A percentile compares a stretch with the other conserved stretches of the same genome.
Conservation (phyloP, 78 protist genomes). For the Polysphondylium violaceum region DNA sequence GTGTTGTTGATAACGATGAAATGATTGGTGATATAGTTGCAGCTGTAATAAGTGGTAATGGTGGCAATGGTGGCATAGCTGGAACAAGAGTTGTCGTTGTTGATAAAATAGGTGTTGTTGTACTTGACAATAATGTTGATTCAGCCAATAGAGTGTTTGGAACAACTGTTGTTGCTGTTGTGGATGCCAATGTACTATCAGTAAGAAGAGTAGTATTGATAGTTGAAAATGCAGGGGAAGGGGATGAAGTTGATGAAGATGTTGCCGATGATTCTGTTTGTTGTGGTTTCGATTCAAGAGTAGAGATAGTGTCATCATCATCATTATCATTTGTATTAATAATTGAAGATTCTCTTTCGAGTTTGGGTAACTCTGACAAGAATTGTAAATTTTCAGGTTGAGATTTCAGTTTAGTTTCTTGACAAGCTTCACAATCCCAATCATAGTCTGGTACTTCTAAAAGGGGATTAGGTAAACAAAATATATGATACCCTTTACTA, state of each 20-base stretch:
- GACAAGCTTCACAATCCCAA: constrained; percentile 47
- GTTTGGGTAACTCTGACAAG: constrained; percentile 28
- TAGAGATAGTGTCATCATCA: neutral
- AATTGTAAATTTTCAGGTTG: neutral
- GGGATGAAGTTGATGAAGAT: neutral
- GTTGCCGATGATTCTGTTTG: neutral
- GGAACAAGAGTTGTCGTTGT: neutral
- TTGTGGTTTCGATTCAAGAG: neutral
- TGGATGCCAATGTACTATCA: neutral
- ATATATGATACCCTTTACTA: constrained; percentile 33
- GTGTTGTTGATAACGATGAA: too few relatives aligned
- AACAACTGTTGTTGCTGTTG: neutral
- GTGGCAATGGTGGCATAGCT: neutral
- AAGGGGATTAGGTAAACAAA: constrained; percentile 40
- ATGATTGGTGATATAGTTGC: neutral
- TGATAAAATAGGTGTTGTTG: neutral
- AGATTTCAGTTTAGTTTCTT: neutral
- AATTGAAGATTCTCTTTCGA: constrained; percentile 6
- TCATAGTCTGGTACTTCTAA: constrained; percentile 17
- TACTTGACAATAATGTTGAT: neutral
- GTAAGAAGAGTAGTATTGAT: neutral
- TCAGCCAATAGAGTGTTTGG: neutral
- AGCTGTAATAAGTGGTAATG: neutral
- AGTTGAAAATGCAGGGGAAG: neutral
- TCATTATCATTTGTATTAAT: neutral